A percentile compares a stretch with the other conserved stretches of the same genome.
phyloP scores from a whole-genome alignment of 1,284 basidiomycete genomes.

The Rhodotorula glutinis region DNA sequence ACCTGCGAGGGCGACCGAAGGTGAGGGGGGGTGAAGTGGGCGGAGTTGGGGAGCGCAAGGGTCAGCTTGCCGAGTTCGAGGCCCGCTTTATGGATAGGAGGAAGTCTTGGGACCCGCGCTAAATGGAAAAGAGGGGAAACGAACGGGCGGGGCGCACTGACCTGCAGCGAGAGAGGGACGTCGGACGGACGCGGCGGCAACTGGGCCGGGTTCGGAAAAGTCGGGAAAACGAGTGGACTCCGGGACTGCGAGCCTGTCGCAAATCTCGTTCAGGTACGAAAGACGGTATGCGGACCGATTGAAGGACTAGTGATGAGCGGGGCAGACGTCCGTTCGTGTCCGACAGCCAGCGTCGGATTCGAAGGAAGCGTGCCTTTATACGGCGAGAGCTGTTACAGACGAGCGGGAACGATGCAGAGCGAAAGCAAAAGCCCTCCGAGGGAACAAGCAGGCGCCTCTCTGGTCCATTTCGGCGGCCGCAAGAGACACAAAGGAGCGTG shows the following conservation, averaged over 20 bases:
- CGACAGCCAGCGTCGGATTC: neutral
- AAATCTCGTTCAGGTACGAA: neutral
- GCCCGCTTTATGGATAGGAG: too few species aligned
- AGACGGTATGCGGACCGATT: neutral
- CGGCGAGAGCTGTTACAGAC: too few species aligned
- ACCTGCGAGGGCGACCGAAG: neutral
- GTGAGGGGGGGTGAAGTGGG: too few species aligned
- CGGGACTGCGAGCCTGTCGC: neutral
- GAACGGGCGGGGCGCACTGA: conserved; percentile 4
- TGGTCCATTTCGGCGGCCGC: neutral
- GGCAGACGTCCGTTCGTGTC: neutral
- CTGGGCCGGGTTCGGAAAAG: too few species aligned
- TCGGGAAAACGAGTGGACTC: neutral
- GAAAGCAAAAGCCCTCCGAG: neutral
- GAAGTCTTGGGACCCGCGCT: too few species aligned
- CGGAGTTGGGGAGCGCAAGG: too few species aligned
- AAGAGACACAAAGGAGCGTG: conserved; percentile 2
- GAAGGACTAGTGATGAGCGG: neutral
- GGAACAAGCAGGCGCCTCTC: neutral
- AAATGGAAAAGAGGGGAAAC: neutral
- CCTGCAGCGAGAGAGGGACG: neutral
- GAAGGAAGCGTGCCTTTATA: neutral
- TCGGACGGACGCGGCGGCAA: neutral
- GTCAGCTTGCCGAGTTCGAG: neutral
- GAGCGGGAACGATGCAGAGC: too few species aligned